Base-by-base conservation (phyloP, 352 stramenopile species). In the Phytophthora foliorum region DNA sequence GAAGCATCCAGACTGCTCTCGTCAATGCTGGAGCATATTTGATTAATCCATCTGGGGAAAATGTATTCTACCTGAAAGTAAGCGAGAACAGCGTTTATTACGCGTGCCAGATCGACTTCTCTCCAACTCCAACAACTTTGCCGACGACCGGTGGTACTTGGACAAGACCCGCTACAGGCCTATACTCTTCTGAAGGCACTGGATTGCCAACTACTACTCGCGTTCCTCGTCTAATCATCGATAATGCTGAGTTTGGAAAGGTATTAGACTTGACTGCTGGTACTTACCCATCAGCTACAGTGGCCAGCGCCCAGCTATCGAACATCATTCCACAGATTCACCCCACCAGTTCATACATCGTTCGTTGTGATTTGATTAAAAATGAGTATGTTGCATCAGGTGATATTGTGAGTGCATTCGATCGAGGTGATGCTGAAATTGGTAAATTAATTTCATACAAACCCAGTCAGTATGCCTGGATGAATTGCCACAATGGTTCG, bases 301-400 rank as follows among this genome's bases (percentile, higher is more conserved):
- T 55, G 21, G 27, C 65, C 11, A 49, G 25, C 44, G 55, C 46
- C 42, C 27, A 53, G 4, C 41, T 68, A 0, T 67, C 50, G 2
- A 69, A 74, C 27, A 63, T 44, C 13, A 69, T 58, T 14, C 59
- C 67, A 24, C 24, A 57, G 21, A 41, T 64, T 64, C 57, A 65
- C 22, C 58, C 66, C 16, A 60, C 39, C 22, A 24, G 38, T 9
- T 48, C 49, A 11, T 73, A 73, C 52, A 63, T 73, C 11, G 51
- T 73, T 8, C 29, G 65, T 22, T 73, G 65, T 34, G 57, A 63
- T 55, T 17, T 73, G 9, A 57, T 73, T 21, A 73, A 73, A 39
- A 69, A 73, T 34, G 42, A 58, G 5, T 73, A 64, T 11, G 57
- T 63, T 6, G 46, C 34, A 27, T 64, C 57, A 34, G 52, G 36